Evolutionary conservation across 371 early-diverging fungal species (phyloP), one percentile per base, ranked within the genome.

Genomic region (Mucor circinelloides): DNA sequence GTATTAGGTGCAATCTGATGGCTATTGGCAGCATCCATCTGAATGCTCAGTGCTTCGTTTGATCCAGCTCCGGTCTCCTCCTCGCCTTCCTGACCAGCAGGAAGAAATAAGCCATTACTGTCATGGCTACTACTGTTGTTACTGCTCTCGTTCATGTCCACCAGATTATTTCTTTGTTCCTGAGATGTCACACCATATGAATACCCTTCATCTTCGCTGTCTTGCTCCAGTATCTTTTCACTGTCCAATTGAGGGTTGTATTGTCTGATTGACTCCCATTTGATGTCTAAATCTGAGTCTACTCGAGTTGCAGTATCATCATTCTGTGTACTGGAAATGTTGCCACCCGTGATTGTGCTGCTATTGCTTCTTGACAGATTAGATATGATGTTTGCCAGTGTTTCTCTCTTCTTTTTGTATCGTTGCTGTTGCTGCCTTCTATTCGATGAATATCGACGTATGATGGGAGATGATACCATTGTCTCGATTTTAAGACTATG

Each of bases 361-460:
- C 36, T 55, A 34, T 52, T 40, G 27, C 34, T 27, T 25, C 36
- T 27, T n/a, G 69, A 19, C n/a, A 64, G 23, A 19, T 32, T 36
- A 0, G 54, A 38, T 8, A 64, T 31, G n/a, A 69, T 50, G 9
- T 59, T 52, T 0, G 69, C 58, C 27, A 69, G 9, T 12, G 69
- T 69, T 17, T 64, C 50, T 30, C 69, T 48, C 40, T 58, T 68
- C 27, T 52, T 52, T 15, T 25, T 23, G 12, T 52, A 13, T 15
- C 6, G 44, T 8, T 48, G 46, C 58, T 36, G 58, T 0, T 36
- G 25, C 13, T 40, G 55, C 1, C 25, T 6, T 28, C 13, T 1
- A 8, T 19, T 31, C 1, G 62, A 34, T 23, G 52, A 62, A 32
- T 25, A 34, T 19, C 52, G 21, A 31, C 62, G 28, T 2, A 32